These are phyloP conservation scores for Xylariales sp. DNA, from an alignment of 2,329 filamentous ascomycete species.

Conservation along the genomic window DNA sequence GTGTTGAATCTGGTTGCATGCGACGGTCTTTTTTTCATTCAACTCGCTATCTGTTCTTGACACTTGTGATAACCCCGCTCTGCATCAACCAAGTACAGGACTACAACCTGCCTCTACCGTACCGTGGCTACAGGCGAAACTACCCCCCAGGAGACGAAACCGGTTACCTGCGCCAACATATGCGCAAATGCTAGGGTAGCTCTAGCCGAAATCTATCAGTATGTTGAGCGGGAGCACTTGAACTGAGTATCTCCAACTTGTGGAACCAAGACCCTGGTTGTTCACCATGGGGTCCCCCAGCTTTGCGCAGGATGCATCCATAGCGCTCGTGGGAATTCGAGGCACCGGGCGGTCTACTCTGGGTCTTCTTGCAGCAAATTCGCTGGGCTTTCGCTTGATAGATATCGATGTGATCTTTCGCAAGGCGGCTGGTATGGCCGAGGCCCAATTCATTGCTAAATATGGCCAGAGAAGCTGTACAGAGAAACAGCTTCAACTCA, in stretches of 20 bases:
- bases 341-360: conserved; percentile 3
- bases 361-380: neutral
- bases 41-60: too few species aligned
- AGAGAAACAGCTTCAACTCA: neutral
- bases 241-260: neutral
- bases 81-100: too few species aligned
- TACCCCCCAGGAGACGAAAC: too few species aligned
- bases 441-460: neutral
- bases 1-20: too few species aligned
- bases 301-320: conserved; percentile 1
- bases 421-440: neutral
- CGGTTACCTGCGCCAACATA: too few species aligned
- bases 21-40: too few species aligned
- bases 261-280: neutral
- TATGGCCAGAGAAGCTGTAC: neutral
- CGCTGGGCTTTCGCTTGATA: conserved; percentile 1
- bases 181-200: too few species aligned
- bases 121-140: too few species aligned
- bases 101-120: too few species aligned
- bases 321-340: conserved; percentile 1
- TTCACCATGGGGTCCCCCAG: neutral
- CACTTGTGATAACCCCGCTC: too few species aligned
- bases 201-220: neutral
- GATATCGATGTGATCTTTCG: neutral
- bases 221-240: neutral